phyloP scores from a whole-genome alignment of 495 filamentous ascomycete species.

The Cryomyces antarcticus region DNA sequence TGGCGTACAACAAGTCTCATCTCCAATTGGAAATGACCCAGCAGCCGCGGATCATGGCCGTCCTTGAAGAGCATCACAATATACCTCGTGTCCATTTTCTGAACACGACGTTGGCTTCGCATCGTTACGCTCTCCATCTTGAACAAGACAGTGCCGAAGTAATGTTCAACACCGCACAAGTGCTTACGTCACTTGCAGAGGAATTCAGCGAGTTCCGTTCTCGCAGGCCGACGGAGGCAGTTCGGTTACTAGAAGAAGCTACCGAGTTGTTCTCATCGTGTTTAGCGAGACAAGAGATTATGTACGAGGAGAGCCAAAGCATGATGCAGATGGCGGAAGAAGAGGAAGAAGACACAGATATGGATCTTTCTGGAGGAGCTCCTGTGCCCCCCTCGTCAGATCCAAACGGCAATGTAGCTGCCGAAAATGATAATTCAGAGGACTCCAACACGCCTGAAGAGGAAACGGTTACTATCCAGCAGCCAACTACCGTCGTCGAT shows the following conservation, averaged over 20 bases:
- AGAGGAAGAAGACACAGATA: conserved; percentile 9
- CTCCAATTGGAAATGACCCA: conserved; percentile 46
- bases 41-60: conserved; percentile 30
- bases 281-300: conserved; percentile 34
- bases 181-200: conserved; percentile 44
- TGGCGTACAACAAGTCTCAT: conserved; percentile 55
- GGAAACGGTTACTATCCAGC: conserved; percentile 39
- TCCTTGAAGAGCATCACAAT: background rate
- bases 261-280: conserved; percentile 42
- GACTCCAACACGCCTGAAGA: conserved; percentile 11
- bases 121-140: conserved; percentile 35
- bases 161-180: conserved; percentile 50
- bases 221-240: conserved; percentile 3
- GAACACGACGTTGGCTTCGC: conserved; percentile 32
- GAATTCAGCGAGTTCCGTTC: conserved; percentile 20
- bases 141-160: conserved; percentile 41
- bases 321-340: conserved; percentile 20
- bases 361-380: conserved; percentile 2
- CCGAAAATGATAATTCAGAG: conserved; percentile 5
- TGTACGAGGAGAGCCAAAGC: conserved; percentile 31
- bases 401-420: background rate
- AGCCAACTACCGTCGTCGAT: conserved; percentile 38
- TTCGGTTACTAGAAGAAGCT: conserved; percentile 36
- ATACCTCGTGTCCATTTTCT: conserved; percentile 25
- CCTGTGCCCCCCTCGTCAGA: too few species aligned